Base-by-base conservation (phyloP, 2,329 filamentous ascomycete species). In the Sporothrix humicola region DNA sequence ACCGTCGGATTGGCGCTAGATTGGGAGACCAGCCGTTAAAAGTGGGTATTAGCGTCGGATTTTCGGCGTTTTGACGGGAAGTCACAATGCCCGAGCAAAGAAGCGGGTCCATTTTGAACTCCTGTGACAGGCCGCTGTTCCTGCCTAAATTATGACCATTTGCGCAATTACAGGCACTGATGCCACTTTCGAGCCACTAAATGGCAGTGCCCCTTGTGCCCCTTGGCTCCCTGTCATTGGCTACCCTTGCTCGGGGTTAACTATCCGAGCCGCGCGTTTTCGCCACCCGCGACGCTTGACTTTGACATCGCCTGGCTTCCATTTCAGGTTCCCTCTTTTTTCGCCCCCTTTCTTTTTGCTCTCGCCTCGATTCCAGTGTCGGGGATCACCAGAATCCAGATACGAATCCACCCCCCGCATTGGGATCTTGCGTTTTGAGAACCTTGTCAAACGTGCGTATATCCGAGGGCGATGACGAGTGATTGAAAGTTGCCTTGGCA, bases 61-160 rank as follows among this genome's bases (percentile, higher is more conserved):
- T 31, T 72, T 66, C 71, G 59, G 71, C n/a, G 70, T 65, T 72
- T 72, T 56, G 71, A 50, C 59, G 59, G 71, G 71, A 54, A 56
- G 71, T 46, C 42, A 59, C 61, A 66, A 72, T 72, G 48, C 31
- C 71, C 71, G 71, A 72, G 71, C 6, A 66, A 37, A 72, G 46
- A 65, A 72, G 69, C 17, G 69, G 69, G 44, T 52, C 58, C 44
- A 7, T 54, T 54, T 20, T 8, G 31, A 37, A 7, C 23, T 20
- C 44, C 9, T 37, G 10, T 37, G 31, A 37, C 23, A 20, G 26
- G 15, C 46, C 48, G 15, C 17, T 20, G 54, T 12, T 37, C 66
- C 48, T 69, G 66, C 66, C 66, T 69, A 56, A 69, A 54, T 26
- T 12, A 37, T 69, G 46, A 26, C 46, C 46, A 54, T 69, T 42